These are phyloP conservation scores for Urostyla sp. DNA, from an alignment of 73 alveolate genomes.

Conservation along the genomic window DNA sequence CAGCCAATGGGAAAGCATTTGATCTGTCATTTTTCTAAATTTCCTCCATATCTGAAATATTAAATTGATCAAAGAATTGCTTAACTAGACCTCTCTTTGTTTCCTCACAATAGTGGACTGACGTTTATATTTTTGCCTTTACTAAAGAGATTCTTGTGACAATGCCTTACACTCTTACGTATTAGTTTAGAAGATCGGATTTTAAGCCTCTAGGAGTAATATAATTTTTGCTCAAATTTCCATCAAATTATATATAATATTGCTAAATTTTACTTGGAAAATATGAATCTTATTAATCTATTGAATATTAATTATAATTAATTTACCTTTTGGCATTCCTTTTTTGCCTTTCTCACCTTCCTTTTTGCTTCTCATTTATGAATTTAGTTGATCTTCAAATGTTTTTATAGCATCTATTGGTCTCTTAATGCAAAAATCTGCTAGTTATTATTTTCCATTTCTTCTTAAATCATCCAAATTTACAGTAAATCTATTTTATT, in stretches of 20 bases:
- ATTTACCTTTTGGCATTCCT: too few relatives aligned
- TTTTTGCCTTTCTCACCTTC: constrained; percentile 58
- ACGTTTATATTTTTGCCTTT: constrained; percentile 83
- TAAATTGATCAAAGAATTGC: constrained; percentile 82
- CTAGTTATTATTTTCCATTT: constrained; percentile 61
- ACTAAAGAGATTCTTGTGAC: constrained; percentile 94
- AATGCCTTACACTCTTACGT: constrained; percentile 95
- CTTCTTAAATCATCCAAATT: constrained; percentile 78
- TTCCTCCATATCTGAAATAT: constrained; percentile 20
- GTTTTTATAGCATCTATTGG: constrained; percentile 70
- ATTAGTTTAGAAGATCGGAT: constrained; percentile 81
- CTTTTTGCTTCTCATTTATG: constrained; percentile 24
- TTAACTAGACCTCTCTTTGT: constrained; percentile 79
- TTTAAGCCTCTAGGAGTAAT: constrained; percentile 97
- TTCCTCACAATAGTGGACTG: constrained; percentile 91
- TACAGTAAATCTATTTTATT: constrained; percentile 54
- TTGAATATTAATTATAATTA: constrained; percentile 24
- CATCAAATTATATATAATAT: constrained; percentile 82
- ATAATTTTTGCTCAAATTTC: constrained; percentile 91
- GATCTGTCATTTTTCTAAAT: background rate
- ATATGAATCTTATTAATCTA: constrained; percentile 12
- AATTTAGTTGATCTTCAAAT: constrained; percentile 71
- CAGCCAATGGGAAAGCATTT: constrained; percentile 77
- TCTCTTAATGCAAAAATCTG: constrained; percentile 55
- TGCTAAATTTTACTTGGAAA: constrained; percentile 72